Base-by-base conservation (phyloP, 2,329 filamentous ascomycete genomes). In the Fragosphaeria purpurea region DNA sequence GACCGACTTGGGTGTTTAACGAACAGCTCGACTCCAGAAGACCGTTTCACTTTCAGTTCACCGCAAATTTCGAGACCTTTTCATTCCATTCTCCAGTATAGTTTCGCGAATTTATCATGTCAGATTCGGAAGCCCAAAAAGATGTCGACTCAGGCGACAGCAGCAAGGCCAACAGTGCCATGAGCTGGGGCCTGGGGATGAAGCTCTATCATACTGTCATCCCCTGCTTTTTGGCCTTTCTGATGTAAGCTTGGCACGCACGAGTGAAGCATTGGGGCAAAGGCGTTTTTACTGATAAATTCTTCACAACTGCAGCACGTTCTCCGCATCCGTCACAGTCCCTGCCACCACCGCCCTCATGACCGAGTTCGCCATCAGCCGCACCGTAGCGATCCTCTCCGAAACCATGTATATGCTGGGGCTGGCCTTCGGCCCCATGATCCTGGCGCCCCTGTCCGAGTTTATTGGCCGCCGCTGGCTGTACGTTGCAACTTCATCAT, bases 351-450 rank as follows among this genome's bases (percentile, higher is more conserved):
- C 42, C 2, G 37, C 35, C 2, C 38, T 49, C 30, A 45, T 44
- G 47, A 6, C 47, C 37, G 47, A 49, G 31, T 49, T 49, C 42
- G 5, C 32, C 37, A 12, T 49, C 42, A 45, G 42, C 42, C 47
- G 62, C 4, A 65, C 73, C 46, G 68, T 86, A 1, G 75, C 74
- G 0, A 74, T 79, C 0, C 81, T 88, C 46, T 79, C 83, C 50
- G 80, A 87, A 1, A 83, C 80, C 0, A 74, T 86, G 30, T 83
- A 83, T 61, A 70, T 87, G 2, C 66, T 86, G 0, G 83, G 83
- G 13, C 79, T 79, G 53, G 75, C 74, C 3, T 68, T 74, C 34
- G 81, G 80, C 0, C 80, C 81, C 0, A 63, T 76, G 49, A 52
- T 83, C 6, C 72, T 78, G 48, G 78, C 77, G 1, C 80, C 82